Evolutionary conservation across 352 stramenopile genomes (phyloP).

Genomic region (Nothophytophthora sp.): DNA sequence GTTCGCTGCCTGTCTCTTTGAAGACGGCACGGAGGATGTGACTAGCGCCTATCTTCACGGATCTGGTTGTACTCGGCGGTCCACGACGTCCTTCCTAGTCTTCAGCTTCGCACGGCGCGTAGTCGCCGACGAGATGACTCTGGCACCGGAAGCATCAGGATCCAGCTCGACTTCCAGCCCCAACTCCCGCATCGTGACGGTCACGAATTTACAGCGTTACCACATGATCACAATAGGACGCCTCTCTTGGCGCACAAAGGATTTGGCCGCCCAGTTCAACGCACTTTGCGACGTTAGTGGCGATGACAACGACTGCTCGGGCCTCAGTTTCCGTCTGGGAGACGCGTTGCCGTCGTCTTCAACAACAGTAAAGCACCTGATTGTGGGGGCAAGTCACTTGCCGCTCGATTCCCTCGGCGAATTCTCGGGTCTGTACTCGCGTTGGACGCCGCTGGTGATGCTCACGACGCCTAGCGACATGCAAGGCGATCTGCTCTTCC

Average conservation of each 20-base stretch:
- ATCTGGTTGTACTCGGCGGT: slow-evolving; percentile 17
- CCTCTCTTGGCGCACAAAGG: slow-evolving; percentile 33
- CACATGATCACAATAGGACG: slow-evolving; percentile 50
- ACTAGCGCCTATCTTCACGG: slow-evolving; percentile 32
- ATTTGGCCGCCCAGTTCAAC: slow-evolving; percentile 45
- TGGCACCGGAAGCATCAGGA: too few species aligned
- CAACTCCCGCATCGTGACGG: slow-evolving; percentile 14
- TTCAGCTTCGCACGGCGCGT: slow-evolving; percentile 46
- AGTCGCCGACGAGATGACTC: slow-evolving; percentile 31
- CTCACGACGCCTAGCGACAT: slow-evolving; percentile 27
- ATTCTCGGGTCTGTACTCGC: slow-evolving; percentile 40
- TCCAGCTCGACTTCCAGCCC: slow-evolving; percentile 9
- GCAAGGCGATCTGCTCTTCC: slow-evolving; percentile 38
- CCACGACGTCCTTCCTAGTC: slow-evolving; percentile 45
- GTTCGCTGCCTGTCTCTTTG: slow-evolving; percentile 34
- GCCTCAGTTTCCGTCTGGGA: slow-evolving; percentile 36
- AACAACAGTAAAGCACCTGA: slow-evolving; percentile 17
- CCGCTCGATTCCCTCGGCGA: slow-evolving; percentile 28
- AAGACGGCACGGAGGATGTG: slow-evolving; percentile 28
- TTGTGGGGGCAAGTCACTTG: slow-evolving; percentile 45
- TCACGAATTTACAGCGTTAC: slow-evolving; percentile 41
- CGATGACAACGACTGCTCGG: slow-evolving; percentile 21
- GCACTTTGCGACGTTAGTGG: slow-evolving; percentile 19
- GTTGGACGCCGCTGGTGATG: slow-evolving; percentile 40
- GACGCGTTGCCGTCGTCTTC: slow-evolving; percentile 3